Base-by-base conservation (phyloP, 331 rosid species). In the Phaseolus coccineus region DNA sequence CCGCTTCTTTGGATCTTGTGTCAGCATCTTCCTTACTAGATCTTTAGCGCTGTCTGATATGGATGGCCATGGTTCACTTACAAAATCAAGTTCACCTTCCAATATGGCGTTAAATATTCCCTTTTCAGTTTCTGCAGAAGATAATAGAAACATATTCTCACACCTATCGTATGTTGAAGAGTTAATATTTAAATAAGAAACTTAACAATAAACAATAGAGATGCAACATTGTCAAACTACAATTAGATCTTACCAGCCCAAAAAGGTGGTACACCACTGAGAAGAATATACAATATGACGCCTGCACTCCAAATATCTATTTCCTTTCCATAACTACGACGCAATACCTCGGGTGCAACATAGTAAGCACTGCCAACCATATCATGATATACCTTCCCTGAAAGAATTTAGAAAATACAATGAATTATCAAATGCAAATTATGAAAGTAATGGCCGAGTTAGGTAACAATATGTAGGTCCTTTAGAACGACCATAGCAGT, bases 221-320 rank as follows among this genome's bases (percentile, higher is more conserved):
- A 84, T 56, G 57, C 37, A 64, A 69, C 40, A 58, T 47, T 69
- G 51, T 67, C 13, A 7, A 63, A 81, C 53, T 55, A 80, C 27
- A 50, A 75, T 56, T 61, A 39, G 63, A 46, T 40, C 80, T 84
- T 85, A 94, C 98, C 97, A 22, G 93, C 98, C 98, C 98, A 94
- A 81, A 92, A 94, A 46, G 98, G 97, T 77, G 98, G 97, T 13
- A 90, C 98, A 30, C 98, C 98, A 79, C 98, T 89, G 15, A 94
- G 90, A 37, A 94, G 91, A 72, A 94, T 90, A 78, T 92, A 94
- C 88, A 94, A 85, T 53, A 94, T 94, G 46, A 94, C 84, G 62
- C 98, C 98, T 24, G 98, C 98, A 84, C 98, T 94, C 98, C 97
- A 94, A 74, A 92, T 85, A 85, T 94, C 98, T 74, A 92, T 88